phyloP scores from a whole-genome alignment of 1,139 yeast genomes.

The Yamadazyma mexicana region DNA sequence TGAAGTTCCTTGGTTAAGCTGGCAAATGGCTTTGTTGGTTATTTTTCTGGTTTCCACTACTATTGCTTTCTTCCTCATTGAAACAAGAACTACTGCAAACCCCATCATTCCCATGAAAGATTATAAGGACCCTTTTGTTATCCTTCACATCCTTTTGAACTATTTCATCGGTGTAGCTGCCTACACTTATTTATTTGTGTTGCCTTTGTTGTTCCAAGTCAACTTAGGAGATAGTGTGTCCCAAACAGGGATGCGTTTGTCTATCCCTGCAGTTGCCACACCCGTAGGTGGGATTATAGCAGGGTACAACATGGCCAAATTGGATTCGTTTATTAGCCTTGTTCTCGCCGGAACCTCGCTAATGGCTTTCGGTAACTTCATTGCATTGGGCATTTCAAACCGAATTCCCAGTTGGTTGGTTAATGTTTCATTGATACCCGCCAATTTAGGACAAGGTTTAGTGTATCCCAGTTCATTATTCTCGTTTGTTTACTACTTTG shows the following conservation, averaged over 20 bases:
- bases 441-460: slow-evolving; percentile 42
- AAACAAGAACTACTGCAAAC: slow-evolving; percentile 27
- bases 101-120: slow-evolving; percentile 38
- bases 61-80: slow-evolving; percentile 16
- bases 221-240: slow-evolving; percentile 28
- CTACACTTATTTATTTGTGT: slow-evolving; percentile 37
- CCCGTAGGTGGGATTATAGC: slow-evolving; percentile 41
- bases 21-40: slow-evolving; percentile 6
- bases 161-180: slow-evolving; percentile 37
- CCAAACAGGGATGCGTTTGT: slow-evolving; percentile 30
- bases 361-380: slow-evolving; percentile 33
- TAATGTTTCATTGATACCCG: slow-evolving; percentile 29
- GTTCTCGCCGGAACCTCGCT: slow-evolving; percentile 28
- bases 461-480: slow-evolving; percentile 39
- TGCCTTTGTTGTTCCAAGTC: slow-evolving; percentile 40
- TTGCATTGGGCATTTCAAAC: slow-evolving; percentile 25
- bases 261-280: slow-evolving; percentile 38
- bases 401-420: slow-evolving; percentile 23
- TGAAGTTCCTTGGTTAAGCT: slow-evolving; percentile 21
- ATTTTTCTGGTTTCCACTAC: slow-evolving; percentile 14
- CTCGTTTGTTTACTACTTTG: slow-evolving; percentile 35
- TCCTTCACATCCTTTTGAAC: slow-evolving; percentile 27
- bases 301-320: slow-evolving; percentile 33
- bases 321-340: slow-evolving; percentile 19
- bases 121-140: slow-evolving; percentile 23